phyloP scores from a whole-genome alignment of 2,329 filamentous ascomycete genomes.

The Neopestalotiopsis rosae region DNA sequence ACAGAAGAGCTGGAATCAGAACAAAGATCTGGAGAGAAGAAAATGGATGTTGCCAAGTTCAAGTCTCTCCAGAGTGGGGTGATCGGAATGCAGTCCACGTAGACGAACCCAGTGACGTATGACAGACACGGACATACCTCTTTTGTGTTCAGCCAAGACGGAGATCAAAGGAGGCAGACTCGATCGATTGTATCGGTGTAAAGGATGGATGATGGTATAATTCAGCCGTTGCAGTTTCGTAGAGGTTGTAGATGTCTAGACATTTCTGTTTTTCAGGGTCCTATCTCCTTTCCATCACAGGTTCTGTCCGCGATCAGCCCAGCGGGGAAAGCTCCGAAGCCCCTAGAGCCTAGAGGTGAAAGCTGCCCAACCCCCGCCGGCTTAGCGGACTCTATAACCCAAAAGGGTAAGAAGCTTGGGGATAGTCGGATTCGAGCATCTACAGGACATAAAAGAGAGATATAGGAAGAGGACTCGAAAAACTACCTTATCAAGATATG shows the following conservation, averaged over 20 bases:
- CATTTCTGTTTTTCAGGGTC: too few species aligned
- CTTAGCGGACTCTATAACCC: background rate
- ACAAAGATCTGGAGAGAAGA: background rate
- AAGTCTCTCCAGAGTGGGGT: background rate
- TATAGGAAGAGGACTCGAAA: too few species aligned
- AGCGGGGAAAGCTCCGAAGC: too few species aligned
- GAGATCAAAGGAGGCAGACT: too few species aligned
- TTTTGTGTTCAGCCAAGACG: background rate
- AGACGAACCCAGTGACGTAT: background rate
- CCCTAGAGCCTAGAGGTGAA: too few species aligned
- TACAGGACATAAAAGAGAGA: background rate
- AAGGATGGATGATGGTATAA: too few species aligned
- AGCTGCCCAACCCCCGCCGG: background rate
- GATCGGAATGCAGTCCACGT: background rate
- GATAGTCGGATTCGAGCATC: background rate
- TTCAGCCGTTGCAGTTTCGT: too few species aligned
- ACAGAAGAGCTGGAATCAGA: background rate
- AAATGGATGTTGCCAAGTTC: background rate
- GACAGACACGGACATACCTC: background rate
- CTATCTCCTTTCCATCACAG: too few species aligned
- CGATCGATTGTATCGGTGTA: too few species aligned
- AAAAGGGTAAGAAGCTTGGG: background rate
- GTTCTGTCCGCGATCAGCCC: too few species aligned
- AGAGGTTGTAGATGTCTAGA: too few species aligned
- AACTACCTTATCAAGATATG: too few species aligned